phyloP scores from a whole-genome alignment of 495 filamentous ascomycete genomes.

The Aspergillus cavernicola region DNA sequence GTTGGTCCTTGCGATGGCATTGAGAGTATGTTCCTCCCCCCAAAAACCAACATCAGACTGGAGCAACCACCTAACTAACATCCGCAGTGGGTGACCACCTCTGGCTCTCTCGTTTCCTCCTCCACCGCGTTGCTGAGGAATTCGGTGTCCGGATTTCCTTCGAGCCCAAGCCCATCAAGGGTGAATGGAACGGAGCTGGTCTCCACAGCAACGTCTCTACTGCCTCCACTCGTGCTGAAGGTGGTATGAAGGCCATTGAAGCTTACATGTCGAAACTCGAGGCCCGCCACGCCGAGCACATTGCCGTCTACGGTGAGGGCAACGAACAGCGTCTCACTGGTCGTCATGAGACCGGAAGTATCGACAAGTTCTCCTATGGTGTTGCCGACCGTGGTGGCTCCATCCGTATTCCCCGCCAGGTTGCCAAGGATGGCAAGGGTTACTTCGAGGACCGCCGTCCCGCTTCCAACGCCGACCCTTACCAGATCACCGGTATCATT shows the following conservation, averaged over 20 bases:
- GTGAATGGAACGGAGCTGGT: conserved; percentile 99
- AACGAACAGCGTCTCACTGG: conserved; percentile 92
- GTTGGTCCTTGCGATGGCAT: conserved; percentile 93
- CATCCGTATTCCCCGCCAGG: conserved; percentile 89
- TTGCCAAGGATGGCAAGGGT: conserved; percentile 89
- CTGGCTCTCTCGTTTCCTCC: conserved; percentile 95
- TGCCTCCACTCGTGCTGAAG: conserved; percentile 78
- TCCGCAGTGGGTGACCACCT: conserved; percentile 86
- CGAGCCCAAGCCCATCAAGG: conserved; percentile 95
- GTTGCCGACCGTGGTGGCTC: conserved; percentile 93
- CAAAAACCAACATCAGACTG: no score
- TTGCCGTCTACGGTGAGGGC: conserved; percentile 94
- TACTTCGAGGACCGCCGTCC: conserved; percentile 98
- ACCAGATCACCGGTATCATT: conserved; percentile 92
- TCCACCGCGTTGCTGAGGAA: conserved; percentile 94
- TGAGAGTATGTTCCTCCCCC: conserved; percentile 50
- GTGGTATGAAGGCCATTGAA: conserved; percentile 93
- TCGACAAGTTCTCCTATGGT: conserved; percentile 93
- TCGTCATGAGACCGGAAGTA: conserved; percentile 88
- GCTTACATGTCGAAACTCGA: conserved; percentile 82
- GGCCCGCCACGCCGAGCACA: conserved; percentile 89
- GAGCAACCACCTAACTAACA: no score
- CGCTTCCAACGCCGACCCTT: conserved; percentile 92
- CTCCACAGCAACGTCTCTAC: conserved; percentile 96
- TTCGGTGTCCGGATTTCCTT: conserved; percentile 96